Percentiles rank a stretch among this genome's conserved stretches.
These are phyloP conservation scores for Neospora caninum DNA, from an alignment of 169 alveolate genomes.

Conservation along the genomic window DNA sequence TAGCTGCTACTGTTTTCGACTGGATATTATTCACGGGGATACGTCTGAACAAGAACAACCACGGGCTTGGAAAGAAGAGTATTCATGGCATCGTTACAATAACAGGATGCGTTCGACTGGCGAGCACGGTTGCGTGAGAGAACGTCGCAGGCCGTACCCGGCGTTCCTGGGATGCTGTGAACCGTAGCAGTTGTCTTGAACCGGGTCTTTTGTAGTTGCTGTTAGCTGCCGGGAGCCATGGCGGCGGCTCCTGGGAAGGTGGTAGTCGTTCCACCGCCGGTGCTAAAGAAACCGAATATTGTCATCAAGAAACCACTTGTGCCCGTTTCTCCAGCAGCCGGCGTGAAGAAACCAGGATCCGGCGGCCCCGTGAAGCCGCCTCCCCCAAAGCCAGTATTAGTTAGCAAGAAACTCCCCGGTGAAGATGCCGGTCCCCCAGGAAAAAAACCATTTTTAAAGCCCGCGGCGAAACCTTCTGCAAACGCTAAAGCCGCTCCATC, in stretches of 20 bases:
- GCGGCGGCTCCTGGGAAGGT: not conserved
- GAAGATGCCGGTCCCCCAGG: not conserved
- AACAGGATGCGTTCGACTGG: too few relatives aligned
- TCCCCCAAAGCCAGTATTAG: not conserved
- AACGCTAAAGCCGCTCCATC: not conserved
- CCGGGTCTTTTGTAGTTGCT: too few relatives aligned
- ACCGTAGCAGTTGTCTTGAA: too few relatives aligned
- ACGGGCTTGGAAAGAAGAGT: too few relatives aligned
- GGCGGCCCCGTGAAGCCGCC: not conserved
- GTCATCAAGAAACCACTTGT: not conserved
- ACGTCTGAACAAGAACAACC: too few relatives aligned
- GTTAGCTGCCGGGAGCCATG: not conserved
- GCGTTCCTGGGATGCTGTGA: too few relatives aligned
- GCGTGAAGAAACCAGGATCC: not conserved
- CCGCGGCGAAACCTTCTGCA: not conserved
- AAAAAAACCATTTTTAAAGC: not conserved
- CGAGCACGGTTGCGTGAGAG: too few relatives aligned
- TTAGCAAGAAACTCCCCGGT: not conserved
- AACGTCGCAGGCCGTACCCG: too few relatives aligned
- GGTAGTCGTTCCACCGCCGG: not conserved
- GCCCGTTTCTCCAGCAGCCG: not conserved
- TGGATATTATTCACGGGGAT: too few relatives aligned
- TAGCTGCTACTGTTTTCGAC: too few relatives aligned
- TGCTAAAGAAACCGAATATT: constrained; percentile 9
- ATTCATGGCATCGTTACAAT: too few relatives aligned